Evolutionary conservation across 805 yeast genomes (phyloP).

Genomic region (Candida boleticola): DNA sequence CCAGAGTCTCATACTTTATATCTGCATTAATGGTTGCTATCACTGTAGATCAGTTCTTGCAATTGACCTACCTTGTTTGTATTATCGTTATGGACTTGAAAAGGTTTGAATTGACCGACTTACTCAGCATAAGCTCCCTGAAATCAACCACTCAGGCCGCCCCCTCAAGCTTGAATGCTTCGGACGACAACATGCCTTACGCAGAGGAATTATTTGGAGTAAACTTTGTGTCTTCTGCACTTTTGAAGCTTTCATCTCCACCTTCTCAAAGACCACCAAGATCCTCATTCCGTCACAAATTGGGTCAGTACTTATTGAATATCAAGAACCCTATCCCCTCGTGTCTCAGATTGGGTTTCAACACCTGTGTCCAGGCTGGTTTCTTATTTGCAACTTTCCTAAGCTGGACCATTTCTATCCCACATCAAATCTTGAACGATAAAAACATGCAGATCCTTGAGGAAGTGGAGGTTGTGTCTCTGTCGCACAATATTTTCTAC

Average conservation of each 20-base stretch:
- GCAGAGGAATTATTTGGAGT: slow-evolving; percentile 19
- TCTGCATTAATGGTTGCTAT: slow-evolving; percentile 39
- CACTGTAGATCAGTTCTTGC: slow-evolving; percentile 59
- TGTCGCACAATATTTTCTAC: slow-evolving; percentile 49
- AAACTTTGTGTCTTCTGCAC: slow-evolving; percentile 22
- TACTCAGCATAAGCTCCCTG: slow-evolving; percentile 23
- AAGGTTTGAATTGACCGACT: slow-evolving; percentile 58
- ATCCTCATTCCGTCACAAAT: slow-evolving; percentile 20
- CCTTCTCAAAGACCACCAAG: slow-evolving; percentile 15
- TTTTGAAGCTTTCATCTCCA: slow-evolving; percentile 16
- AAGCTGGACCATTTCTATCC: slow-evolving; percentile 20
- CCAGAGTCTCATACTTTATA: background rate
- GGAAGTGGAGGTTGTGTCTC: background rate
- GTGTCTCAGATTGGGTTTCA: slow-evolving; percentile 19
- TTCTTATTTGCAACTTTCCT: slow-evolving; percentile 9
- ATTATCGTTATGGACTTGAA: slow-evolving; percentile 66
- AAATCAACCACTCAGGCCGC: background rate
- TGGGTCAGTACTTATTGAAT: slow-evolving; percentile 34
- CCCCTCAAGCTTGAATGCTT: background rate
- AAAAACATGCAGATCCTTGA: slow-evolving; percentile 5
- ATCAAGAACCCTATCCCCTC: slow-evolving; percentile 37
- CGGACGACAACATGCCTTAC: slow-evolving; percentile 10
- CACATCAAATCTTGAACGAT: slow-evolving; percentile 14
- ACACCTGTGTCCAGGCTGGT: slow-evolving; percentile 18
- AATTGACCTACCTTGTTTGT: slow-evolving; percentile 62